Base-by-base conservation (phyloP, 495 filamentous ascomycete genomes). In the Xylaria intraflava region DNA sequence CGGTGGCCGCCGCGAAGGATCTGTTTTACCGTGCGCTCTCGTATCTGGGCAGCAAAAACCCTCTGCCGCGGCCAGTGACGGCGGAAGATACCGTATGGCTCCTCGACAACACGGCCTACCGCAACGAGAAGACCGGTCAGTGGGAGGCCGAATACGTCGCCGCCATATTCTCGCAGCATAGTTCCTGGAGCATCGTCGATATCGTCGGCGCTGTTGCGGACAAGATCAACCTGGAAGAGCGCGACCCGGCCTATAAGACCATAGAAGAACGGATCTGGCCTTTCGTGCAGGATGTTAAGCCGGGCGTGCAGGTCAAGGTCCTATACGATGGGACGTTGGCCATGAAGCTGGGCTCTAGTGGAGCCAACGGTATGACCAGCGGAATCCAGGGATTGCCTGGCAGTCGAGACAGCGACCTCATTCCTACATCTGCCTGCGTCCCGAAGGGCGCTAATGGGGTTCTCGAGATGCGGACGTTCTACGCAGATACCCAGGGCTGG, bases 21-120 rank as follows among this genome's bases (percentile, higher is more conserved):
- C 69, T 66, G 27, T 26, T 70, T 26, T 56, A 53, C 20, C 49
- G 67, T 41, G 31, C 77, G 14, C 69, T 79, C 45, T 77, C 76
- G 10, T 75, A 76, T 38, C 59, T 79, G 23, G 72, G 74, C 30
- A 44, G 56, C 17, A 65, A 59, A 23, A 79, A 79, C 53, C 76
- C 78, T 4, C 52, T 73, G 2, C 68, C 69, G 2, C 64, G 65
- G 19, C 54, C 61, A 5, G 62, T 81, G 35, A 66, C 63, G 7
- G 56, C 53, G 2, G 56, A 70, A 44, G 82, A 96, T 57, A 79
- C 77, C 9, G 84, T 96, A 20, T 96, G 92, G 92, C 72, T 97
- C 11, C 68, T 96, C 35, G 90, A 96, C 72, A 96, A 93, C 61
- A 89, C 88, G 7, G 92, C 90, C 6, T 95, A 84, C 65, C 81